Evolutionary conservation across 2,329 filamentous ascomycete genomes (phyloP), one percentile per base, ranked within the genome.

Genomic region (Sarocladium strictum): DNA sequence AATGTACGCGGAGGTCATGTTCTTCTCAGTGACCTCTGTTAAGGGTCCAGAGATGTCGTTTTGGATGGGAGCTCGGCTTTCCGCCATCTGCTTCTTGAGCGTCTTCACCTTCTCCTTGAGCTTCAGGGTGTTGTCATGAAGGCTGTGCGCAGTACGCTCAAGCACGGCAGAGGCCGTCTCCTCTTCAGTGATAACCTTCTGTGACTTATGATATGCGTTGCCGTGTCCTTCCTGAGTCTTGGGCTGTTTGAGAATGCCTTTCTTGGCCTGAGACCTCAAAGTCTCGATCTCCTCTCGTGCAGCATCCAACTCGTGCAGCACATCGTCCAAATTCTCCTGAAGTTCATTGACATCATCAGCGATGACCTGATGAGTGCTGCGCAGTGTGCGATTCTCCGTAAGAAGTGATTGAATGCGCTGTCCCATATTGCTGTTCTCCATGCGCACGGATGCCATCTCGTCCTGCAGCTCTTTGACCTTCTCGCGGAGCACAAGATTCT

Each of bases 1-100:
- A 59, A 83, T 80, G 60, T 81, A 77, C 3, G 77, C 79, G 5
- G 80, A 83, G 0, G 79, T 82, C 75, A 82, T 80, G 58, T 81
- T 79, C 37, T 81, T 77, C 50, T 74, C 73, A 7, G 67, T 70
- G 54, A 69, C 66, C 1, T 71, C 68, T 3, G 71, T 68, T 2
- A 69, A 60, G 12, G 62, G 65, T 14, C 61, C 66, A 37, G 68
- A 63, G 14, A 70, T 62, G 54, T 74, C 66, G 2, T 69, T 65
- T 60, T 72, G 70, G 24, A 67, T 65, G 23, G 65, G 58, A 1
- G 70, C 70, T 17, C 72, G 70, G 54, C 66, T 71, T 54, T 74
- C 69, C 35, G 76, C 69, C 17, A 78, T 62, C 57, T 77, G 72
- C 53, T 73, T 65, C 60, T 75, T 75, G 55, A 77, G 64, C 43